These are phyloP conservation scores for Linnemannia hyalina DNA, from an alignment of 192 early-diverging fungal genomes.

Conservation along the genomic window DNA sequence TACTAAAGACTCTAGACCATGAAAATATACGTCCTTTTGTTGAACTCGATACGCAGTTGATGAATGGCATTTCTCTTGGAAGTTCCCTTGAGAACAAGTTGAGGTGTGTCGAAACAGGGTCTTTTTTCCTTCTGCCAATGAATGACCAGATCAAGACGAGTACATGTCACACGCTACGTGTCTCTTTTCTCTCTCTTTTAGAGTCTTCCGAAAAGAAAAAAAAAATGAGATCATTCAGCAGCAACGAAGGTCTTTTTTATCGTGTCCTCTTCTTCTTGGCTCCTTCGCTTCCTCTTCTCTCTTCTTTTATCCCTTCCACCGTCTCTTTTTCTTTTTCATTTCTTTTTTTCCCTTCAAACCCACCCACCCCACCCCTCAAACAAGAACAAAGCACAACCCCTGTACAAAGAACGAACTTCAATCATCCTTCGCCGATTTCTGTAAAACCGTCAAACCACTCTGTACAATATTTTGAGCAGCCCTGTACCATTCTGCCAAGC, in stretches of 20 bases:
- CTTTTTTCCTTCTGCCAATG: not conserved
- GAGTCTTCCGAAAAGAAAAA: not conserved
- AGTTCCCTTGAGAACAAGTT: no score
- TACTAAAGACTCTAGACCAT: not conserved
- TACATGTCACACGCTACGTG: conserved; percentile 10
- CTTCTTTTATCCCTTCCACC: not conserved
- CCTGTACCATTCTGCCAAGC: not conserved
- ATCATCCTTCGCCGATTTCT: not conserved
- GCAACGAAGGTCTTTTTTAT: not conserved
- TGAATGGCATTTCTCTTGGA: no score
- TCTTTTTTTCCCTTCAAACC: not conserved
- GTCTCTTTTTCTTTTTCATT: not conserved
- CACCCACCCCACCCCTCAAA: not conserved
- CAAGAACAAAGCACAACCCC: not conserved
- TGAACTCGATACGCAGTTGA: not conserved
- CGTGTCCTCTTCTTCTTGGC: not conserved
- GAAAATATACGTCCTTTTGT: not conserved
- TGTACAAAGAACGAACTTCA: not conserved
- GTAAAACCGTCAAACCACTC: not conserved
- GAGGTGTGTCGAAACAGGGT: not conserved
- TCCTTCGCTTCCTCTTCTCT: not conserved
- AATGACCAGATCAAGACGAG: not conserved
- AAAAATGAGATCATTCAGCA: conserved; percentile 5
- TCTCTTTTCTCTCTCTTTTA: not conserved
- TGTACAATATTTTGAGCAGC: not conserved